Conservation (phyloP, 441 rosid species). For the Raphanus hybrid region DNA sequence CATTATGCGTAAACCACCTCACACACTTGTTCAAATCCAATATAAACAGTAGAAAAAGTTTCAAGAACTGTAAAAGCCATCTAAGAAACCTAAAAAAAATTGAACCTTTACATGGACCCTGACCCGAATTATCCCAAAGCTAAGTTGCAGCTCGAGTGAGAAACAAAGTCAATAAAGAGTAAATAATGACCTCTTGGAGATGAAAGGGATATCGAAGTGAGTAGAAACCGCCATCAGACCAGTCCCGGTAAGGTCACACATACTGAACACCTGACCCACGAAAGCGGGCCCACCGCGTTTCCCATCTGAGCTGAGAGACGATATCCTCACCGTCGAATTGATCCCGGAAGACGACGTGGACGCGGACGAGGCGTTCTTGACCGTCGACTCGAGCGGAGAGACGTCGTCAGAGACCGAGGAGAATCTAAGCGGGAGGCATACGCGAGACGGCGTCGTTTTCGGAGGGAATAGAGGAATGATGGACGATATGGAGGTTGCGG, state of each 20-base stretch:
- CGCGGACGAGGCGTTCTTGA: slow-evolving; percentile 51
- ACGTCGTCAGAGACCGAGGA: slow-evolving; percentile 51
- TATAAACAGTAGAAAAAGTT: background rate
- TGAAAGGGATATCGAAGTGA: slow-evolving; percentile 83
- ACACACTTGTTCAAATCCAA: background rate
- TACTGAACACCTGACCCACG: slow-evolving; percentile 94
- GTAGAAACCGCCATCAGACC: slow-evolving; percentile 96
- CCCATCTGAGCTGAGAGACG: slow-evolving; percentile 67
- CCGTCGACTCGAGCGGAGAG: slow-evolving; percentile 54
- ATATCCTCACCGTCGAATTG: slow-evolving; percentile 83
- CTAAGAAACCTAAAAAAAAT: background rate
- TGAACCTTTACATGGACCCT: background rate
- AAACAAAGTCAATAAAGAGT: background rate
- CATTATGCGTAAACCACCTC: background rate
- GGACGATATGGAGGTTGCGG: slow-evolving; percentile 50
- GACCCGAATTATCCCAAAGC: no score
- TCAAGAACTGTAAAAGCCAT: background rate
- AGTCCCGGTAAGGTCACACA: slow-evolving; percentile 96
- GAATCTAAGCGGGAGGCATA: slow-evolving; percentile 62
- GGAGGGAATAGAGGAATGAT: slow-evolving; percentile 49
- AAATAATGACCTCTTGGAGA: slow-evolving; percentile 66
- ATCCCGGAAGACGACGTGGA: slow-evolving; percentile 61
- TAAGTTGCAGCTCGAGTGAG: background rate
- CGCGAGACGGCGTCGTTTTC: slow-evolving; percentile 49
- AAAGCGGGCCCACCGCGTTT: slow-evolving; percentile 88